These are phyloP conservation scores for Nicotiana obtusifolia DNA, from an alignment of 257 asterid genomes.

Conservation along the genomic window DNA sequence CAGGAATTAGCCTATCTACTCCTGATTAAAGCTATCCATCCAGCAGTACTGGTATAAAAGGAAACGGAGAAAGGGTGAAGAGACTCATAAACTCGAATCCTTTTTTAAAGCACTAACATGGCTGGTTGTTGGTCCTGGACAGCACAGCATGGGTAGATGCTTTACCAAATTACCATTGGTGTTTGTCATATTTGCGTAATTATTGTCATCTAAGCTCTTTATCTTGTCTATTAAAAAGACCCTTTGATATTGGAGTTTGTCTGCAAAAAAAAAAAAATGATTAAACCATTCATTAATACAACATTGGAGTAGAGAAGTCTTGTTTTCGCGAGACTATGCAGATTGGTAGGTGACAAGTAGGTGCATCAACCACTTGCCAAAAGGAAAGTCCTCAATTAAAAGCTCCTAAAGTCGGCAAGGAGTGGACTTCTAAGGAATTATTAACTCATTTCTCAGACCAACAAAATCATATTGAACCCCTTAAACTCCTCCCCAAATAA, in stretches of 20 bases:
- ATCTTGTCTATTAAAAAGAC: constrained; percentile 8
- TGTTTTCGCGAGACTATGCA: no score
- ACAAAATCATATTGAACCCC: no score
- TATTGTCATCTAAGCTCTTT: constrained; percentile 4
- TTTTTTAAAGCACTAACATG: background rate
- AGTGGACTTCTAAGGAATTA: no score
- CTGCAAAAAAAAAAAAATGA: no score
- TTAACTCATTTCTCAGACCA: no score
- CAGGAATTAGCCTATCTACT: constrained; percentile 26
- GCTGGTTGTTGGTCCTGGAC: constrained; percentile 18
- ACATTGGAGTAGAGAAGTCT: no score
- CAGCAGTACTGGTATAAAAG: background rate
- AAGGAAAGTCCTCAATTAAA: no score
- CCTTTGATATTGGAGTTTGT: constrained; percentile 17
- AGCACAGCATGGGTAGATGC: constrained; percentile 24
- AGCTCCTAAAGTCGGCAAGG: no score
- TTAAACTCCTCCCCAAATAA: no score
- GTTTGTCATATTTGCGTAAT: constrained; percentile 8
- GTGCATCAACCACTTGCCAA: no score
- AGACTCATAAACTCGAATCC: background rate
- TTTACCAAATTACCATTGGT: constrained; percentile 14
- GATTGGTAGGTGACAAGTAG: no score
- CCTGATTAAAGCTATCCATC: constrained; percentile 26
- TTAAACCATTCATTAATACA: no score
- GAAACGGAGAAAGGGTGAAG: background rate